These are phyloP conservation scores for Hamamelis virginiana DNA, from an alignment of 164 flowering plant species.

Conservation along the genomic window DNA sequence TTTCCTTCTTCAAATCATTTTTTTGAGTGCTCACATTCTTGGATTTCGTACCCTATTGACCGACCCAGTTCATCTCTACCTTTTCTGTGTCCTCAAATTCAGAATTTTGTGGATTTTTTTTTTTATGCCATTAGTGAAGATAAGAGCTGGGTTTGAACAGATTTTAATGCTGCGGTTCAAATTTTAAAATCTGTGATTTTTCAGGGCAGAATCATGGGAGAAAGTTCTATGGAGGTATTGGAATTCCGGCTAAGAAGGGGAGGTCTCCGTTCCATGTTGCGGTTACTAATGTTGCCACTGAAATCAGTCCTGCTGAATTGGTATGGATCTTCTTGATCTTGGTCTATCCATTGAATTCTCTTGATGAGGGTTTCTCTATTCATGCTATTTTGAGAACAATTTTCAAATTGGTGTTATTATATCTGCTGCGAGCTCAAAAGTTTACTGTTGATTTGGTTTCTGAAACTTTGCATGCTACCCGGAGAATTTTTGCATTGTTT, in stretches of 20 bases:
- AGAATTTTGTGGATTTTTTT: not conserved
- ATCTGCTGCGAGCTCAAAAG: not conserved
- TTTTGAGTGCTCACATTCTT: not conserved
- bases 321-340: conserved; percentile 24
- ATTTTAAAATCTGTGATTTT: conserved; percentile 13
- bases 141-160: not conserved
- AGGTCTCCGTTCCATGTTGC: conserved; percentile 48
- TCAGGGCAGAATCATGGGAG: conserved; percentile 48
- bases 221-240: conserved; percentile 53
- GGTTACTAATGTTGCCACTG: conserved; percentile 75
- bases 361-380: too few species aligned
- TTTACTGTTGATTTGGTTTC: not conserved
- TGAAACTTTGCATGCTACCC: not conserved
- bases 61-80: conserved; percentile 10
- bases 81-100: not conserved
- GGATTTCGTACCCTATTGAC: not conserved
- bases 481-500: not conserved
- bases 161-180: not conserved
- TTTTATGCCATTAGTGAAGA: not conserved
- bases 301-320: conserved; percentile 56
- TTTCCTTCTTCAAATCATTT: not conserved
- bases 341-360: not conserved
- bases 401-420: not conserved
- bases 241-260: conserved; percentile 41
- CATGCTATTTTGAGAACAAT: not conserved